A percentile compares a stretch with the other conserved stretches of the same genome.
phyloP scores from a whole-genome alignment of 1,284 basidiomycete genomes.

The Sporisorium scitamineum region DNA sequence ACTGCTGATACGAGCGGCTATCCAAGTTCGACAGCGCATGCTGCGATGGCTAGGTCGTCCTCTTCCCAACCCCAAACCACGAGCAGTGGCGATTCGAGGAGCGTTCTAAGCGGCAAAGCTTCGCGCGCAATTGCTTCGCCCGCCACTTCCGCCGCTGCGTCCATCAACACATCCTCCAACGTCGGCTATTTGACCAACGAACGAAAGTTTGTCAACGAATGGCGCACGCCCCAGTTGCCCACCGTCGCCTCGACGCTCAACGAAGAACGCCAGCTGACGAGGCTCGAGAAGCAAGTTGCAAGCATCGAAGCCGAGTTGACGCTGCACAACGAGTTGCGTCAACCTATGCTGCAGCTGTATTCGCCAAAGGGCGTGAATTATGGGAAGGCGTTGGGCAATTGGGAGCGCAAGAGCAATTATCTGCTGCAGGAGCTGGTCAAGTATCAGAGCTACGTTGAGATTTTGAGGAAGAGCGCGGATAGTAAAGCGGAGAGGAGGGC shows the following conservation, averaged over 20 bases:
- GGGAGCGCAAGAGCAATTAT: constrained; percentile 90
- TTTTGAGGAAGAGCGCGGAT: constrained; percentile 71
- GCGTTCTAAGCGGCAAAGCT: constrained; percentile 40
- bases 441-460: constrained; percentile 94
- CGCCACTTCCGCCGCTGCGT: constrained; percentile 4
- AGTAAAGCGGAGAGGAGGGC: constrained; percentile 44
- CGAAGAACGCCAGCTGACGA: constrained; percentile 81
- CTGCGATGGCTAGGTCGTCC: not conserved
- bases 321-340: constrained; percentile 83
- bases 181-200: constrained; percentile 71
- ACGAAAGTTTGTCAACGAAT: constrained; percentile 87
- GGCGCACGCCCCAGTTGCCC: constrained; percentile 88
- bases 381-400: constrained; percentile 84
- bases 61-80: not conserved
- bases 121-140: not conserved
- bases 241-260: constrained; percentile 85
- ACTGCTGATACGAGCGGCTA: too few species aligned
- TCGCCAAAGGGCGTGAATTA: constrained; percentile 80
- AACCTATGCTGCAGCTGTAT: constrained; percentile 85
- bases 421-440: constrained; percentile 92
- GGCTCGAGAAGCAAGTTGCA: constrained; percentile 42
- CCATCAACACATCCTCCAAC: constrained; percentile 14
- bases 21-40: not conserved
- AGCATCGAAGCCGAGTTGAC: constrained; percentile 82
- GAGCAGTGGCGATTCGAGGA: constrained; percentile 12